Evolutionary conservation across 441 rosid species (phyloP).

Genomic region (Populus hybrid): DNA sequence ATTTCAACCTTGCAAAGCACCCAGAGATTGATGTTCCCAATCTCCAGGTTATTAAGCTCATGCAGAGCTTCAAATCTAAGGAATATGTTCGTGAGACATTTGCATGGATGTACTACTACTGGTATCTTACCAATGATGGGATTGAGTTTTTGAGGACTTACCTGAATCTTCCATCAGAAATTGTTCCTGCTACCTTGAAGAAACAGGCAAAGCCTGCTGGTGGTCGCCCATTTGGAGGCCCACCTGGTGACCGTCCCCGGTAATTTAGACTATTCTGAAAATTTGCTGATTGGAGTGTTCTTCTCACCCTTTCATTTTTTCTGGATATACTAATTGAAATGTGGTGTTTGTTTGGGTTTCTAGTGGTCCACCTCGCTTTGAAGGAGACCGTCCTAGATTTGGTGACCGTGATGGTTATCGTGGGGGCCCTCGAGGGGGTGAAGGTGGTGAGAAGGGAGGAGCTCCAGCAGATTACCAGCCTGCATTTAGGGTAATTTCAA

Average conservation of each 20-base stretch:
- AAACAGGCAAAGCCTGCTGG: slow-evolving; percentile 55
- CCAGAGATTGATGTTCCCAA: slow-evolving; percentile 78
- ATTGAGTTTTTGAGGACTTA: slow-evolving; percentile 77
- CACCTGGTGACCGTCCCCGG: slow-evolving; percentile 94
- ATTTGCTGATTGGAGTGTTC: background rate
- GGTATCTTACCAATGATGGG: slow-evolving; percentile 83
- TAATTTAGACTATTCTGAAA: slow-evolving; percentile 21
- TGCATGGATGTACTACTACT: slow-evolving; percentile 92
- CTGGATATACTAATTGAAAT: slow-evolving; percentile 5
- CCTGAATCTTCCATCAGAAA: slow-evolving; percentile 82
- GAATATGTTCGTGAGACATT: slow-evolving; percentile 84
- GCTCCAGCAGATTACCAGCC: slow-evolving; percentile 93
- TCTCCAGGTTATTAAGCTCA: slow-evolving; percentile 80
- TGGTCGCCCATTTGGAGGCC: slow-evolving; percentile 77
- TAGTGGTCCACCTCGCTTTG: slow-evolving; percentile 86
- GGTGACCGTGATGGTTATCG: slow-evolving; percentile 96
- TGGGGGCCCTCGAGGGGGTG: slow-evolving; percentile 88
- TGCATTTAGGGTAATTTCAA: slow-evolving; percentile 62
- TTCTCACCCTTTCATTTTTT: background rate
- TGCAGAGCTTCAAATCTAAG: slow-evolving; percentile 87
- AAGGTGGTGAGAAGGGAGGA: slow-evolving; percentile 81
- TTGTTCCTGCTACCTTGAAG: slow-evolving; percentile 90
- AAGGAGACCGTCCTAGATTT: slow-evolving; percentile 78
- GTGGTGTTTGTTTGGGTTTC: background rate
- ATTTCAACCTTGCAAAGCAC: slow-evolving; percentile 78